Base-by-base conservation (phyloP, 1,139 yeast species). In the Suhomyces wounanorum region DNA sequence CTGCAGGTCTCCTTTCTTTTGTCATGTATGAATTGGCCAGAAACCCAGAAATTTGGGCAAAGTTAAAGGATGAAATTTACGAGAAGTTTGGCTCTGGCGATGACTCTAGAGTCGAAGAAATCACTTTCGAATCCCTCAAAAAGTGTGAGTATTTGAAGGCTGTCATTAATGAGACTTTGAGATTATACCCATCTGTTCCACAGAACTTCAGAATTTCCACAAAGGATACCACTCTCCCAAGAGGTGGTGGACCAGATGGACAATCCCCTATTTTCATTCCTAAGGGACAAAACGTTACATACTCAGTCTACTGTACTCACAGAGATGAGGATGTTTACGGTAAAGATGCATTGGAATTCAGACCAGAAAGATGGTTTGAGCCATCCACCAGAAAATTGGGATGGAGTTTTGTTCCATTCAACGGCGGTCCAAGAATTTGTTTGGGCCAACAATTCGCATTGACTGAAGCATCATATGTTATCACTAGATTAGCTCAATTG, bases 361-460 rank as follows among this genome's bases (percentile, higher is more conserved):
- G 69, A 45, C 85, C 85, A 6, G 83, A 79, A 54, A 70, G 84
- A 55, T 80, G 84, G 84, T 67, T 66, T 49, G 74, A 70, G 53
- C 69, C 70, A 40, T 56, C 58, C 35, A 63, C 67, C 31, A 65
- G 63, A 49, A 73, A 69, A 55, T 61, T 69, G 52, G 79, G 78
- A 18, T 81, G 84, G 84, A 79, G 77, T 13, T 81, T 67, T 61
- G 61, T 81, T 26, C 84, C 84, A 6, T 81, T 80, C 67, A 81
- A 81, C 57, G 85, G 85, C 45, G 86, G 86, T 6, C 85, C 86
- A 30, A 68, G 86, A 51, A 81, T 81, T 50, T 82, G 86, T 58
- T 67, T 81, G 46, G 86, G 85, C 16, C 85, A 81, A 63, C 85
- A 80, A 61, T 79, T 78, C 64, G 85, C 84, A 1, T 71, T 81